Evolutionary conservation across 495 filamentous ascomycete species (phyloP).

Genomic region (Lasiosphaeris hirsuta): DNA sequence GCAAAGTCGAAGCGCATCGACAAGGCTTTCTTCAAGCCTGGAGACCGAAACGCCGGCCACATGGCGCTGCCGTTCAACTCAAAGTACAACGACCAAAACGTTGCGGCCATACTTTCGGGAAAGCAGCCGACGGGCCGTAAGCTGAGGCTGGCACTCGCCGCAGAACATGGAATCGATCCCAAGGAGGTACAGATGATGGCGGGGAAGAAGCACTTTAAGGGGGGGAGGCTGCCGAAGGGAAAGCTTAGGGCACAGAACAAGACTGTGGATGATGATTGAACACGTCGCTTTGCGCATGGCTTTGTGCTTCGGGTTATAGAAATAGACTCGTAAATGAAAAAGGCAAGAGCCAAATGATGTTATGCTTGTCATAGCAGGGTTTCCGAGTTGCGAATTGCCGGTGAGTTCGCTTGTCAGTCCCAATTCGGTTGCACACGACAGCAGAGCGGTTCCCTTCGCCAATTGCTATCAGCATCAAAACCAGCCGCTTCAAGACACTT

Average conservation of each 20-base stretch:
- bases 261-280: slow-evolving; percentile 21
- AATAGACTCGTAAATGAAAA: too few species aligned
- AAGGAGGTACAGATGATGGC: slow-evolving; percentile 66
- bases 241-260: slow-evolving; percentile 33
- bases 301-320: too few species aligned
- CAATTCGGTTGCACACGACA: too few species aligned
- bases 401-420: too few species aligned
- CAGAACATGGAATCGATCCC: slow-evolving; percentile 81
- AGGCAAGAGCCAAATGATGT: too few species aligned
- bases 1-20: slow-evolving; percentile 74
- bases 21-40: slow-evolving; percentile 76
- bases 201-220: slow-evolving; percentile 96
- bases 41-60: slow-evolving; percentile 57
- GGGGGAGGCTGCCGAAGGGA: slow-evolving; percentile 58
- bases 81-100: slow-evolving; percentile 80
- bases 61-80: slow-evolving; percentile 81
- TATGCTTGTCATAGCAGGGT: too few species aligned
- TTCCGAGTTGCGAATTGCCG: too few species aligned
- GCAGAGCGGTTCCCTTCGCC: too few species aligned
- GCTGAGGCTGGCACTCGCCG: slow-evolving; percentile 73
- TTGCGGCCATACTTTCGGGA: slow-evolving; percentile 40
- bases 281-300: too few species aligned
- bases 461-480: too few species aligned
- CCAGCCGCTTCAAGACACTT: too few species aligned
- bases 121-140: slow-evolving; percentile 81